Evolutionary conservation across 2,329 filamentous ascomycete genomes (phyloP).

Genomic region (Chaetomiaceae sp.): DNA sequence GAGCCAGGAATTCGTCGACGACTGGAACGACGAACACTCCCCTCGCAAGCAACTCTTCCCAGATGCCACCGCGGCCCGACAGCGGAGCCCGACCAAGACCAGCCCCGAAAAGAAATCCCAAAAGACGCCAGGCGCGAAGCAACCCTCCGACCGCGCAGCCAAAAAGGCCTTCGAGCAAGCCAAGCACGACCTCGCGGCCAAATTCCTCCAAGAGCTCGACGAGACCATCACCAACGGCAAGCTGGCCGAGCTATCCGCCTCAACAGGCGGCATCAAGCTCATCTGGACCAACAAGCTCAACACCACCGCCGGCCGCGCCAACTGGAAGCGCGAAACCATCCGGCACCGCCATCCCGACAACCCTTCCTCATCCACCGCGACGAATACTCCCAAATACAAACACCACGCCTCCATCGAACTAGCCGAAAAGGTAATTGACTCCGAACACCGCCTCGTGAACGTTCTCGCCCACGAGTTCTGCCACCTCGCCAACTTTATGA

Average conservation of each 20-base stretch:
- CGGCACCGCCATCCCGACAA: constrained; percentile 27
- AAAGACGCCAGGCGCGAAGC: neutral
- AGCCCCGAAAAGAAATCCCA: constrained; percentile 16
- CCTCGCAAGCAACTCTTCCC: constrained; percentile 32
- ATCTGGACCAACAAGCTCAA: constrained; percentile 75
- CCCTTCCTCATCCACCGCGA: constrained; percentile 25
- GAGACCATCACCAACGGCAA: constrained; percentile 55
- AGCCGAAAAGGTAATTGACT: constrained; percentile 80
- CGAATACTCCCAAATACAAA: constrained; percentile 33
- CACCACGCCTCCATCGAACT: constrained; percentile 80
- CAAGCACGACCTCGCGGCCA: constrained; percentile 59
- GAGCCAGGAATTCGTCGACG: constrained; percentile 54
- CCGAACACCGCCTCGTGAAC: constrained; percentile 73
- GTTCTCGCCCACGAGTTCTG: constrained; percentile 97
- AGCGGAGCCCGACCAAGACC: constrained; percentile 22
- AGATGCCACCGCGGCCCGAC: constrained; percentile 12
- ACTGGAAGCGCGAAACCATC: constrained; percentile 61
- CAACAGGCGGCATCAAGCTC: constrained; percentile 67
- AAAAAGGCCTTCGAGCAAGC: constrained; percentile 58
- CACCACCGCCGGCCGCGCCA: constrained; percentile 72
- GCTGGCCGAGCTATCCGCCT: constrained; percentile 53
- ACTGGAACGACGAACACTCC: constrained; percentile 59
- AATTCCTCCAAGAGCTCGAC: constrained; percentile 69
- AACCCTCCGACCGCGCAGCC: constrained; percentile 24
- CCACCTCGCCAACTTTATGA: constrained; percentile 88